Percentiles rank a stretch among this genome's conserved stretches.
phyloP scores from a whole-genome alignment of 495 filamentous ascomycete species.

The Parachaetomium inaequale region DNA sequence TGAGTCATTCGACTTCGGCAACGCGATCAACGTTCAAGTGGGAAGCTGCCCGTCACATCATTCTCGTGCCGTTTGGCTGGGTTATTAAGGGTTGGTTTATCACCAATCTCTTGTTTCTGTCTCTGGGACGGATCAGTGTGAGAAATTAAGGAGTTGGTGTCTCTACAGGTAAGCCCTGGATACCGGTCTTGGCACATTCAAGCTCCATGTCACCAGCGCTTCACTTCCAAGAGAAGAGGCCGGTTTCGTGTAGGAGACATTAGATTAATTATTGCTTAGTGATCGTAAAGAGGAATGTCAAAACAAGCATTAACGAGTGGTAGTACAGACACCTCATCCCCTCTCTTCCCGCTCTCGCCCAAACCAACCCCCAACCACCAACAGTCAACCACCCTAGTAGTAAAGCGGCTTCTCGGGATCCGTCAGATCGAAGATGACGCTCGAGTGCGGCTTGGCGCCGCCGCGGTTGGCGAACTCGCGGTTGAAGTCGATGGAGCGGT shows the following conservation, averaged over 20 bases:
- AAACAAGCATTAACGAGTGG: not conserved
- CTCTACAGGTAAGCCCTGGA: too few species aligned
- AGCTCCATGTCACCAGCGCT: too few species aligned
- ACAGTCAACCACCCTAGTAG: slow-evolving; percentile 28
- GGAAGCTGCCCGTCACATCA: not conserved
- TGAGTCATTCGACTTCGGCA: not conserved
- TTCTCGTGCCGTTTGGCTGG: too few species aligned
- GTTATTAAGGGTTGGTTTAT: too few species aligned
- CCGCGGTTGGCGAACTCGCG: slow-evolving; percentile 51
- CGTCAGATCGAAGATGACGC: slow-evolving; percentile 57
- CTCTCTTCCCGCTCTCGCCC: too few species aligned
- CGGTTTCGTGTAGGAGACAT: not conserved
- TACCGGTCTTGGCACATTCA: too few species aligned
- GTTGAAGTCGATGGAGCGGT: slow-evolving; percentile 56
- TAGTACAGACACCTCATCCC: too few species aligned
- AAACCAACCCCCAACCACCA: not conserved
- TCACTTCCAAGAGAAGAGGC: too few species aligned
- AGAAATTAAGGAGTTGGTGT: too few species aligned
- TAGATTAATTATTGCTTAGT: not conserved
- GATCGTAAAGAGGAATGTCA: not conserved
- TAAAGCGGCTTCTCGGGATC: slow-evolving; percentile 45
- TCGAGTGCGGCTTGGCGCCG: slow-evolving; percentile 58
- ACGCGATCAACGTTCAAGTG: too few species aligned
- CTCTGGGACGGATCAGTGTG: too few species aligned
- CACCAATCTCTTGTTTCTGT: too few species aligned